phyloP scores from a whole-genome alignment of 495 filamentous ascomycete species.

The Niebla homalea region DNA sequence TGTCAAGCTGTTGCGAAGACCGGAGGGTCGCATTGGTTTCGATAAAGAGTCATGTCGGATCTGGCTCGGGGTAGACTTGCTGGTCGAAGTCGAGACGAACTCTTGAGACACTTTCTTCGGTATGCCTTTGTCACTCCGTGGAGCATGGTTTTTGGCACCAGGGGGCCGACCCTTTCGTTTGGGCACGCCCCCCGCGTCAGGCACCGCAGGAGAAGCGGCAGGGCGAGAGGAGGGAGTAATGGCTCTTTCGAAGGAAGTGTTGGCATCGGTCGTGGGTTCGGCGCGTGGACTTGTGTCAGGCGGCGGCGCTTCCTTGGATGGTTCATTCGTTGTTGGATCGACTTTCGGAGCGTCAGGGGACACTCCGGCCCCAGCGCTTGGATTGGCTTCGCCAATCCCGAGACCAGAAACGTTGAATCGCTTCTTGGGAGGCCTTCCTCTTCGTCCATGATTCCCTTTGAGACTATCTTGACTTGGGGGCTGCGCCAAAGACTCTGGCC shows the following conservation, averaged over 20 bases:
- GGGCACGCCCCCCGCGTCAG: background rate
- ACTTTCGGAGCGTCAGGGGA: no score
- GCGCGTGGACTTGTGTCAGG: no score
- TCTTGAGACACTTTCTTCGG: background rate
- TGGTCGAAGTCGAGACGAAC: background rate
- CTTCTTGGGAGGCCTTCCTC: background rate
- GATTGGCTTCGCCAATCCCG: background rate
- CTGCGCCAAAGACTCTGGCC: background rate
- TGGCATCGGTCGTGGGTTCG: no score
- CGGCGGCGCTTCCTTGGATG: no score
- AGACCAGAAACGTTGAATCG: background rate
- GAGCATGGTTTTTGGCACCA: conserved; percentile 10
- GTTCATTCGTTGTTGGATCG: no score
- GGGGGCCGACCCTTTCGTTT: conserved; percentile 8
- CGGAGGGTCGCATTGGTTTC: conserved; percentile 3
- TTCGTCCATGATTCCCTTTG: no score
- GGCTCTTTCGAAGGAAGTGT: no score
- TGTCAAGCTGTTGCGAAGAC: conserved; percentile 9
- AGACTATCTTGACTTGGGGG: background rate
- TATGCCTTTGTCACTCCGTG: conserved; percentile 8
- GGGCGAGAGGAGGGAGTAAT: no score
- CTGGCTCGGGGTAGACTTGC: background rate
- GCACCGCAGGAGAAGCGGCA: no score
- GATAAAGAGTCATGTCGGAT: background rate
- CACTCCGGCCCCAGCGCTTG: conserved; percentile 2